Evolutionary conservation across 768 basidiomycete species (phyloP), one percentile per base, ranked within the genome.

Genomic region (Gymnopilus dilepis): DNA sequence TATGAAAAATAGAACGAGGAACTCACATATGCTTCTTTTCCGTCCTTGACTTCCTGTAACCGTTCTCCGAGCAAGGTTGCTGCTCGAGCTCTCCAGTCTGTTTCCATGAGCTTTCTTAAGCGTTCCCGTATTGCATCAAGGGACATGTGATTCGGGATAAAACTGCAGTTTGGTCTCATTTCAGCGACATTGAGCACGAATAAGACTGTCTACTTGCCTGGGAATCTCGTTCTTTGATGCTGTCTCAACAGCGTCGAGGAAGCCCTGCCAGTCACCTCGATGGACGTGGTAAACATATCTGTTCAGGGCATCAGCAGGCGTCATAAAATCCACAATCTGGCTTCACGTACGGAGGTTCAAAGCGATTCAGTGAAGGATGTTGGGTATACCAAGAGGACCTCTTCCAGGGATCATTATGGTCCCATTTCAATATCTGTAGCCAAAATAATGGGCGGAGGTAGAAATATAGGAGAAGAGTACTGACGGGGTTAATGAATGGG

Each of bases 401-500:
- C 53, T 76, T 64, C 60, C 58, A 59, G 2, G 74, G 76, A 43
- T 73, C 57, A 9, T 68, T 47, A 6, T 24, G 30, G 42, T 75
- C 63, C 72, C 74, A 78, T 45, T 69, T 47, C 0, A 63, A 52
- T 40, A 71, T 66, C 66, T 72, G 53, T 19, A 21, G 51, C 15
- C 34, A 48, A 53, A 56, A 33, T 50, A 13, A 24, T 24, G 37
- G 34, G 7, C 38, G 38, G 15, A 19, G n/a, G n/a, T 17, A 41
- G 8, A 56, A 34, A 9, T 6, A 26, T 4, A 52, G 33, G 2
- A 7, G 40, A 60, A 17, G 9, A 1, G 15, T 3, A 60, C 65
- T 24, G 22, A 77, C 71, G 1, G 76, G 77, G 59, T 78, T 77
- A n/a, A 78, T 65, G 59, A 77, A 77, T 9, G 76, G 75, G 4